phyloP scores from a whole-genome alignment of 768 basidiomycete species.

The Sarcomyxa edulis region DNA sequence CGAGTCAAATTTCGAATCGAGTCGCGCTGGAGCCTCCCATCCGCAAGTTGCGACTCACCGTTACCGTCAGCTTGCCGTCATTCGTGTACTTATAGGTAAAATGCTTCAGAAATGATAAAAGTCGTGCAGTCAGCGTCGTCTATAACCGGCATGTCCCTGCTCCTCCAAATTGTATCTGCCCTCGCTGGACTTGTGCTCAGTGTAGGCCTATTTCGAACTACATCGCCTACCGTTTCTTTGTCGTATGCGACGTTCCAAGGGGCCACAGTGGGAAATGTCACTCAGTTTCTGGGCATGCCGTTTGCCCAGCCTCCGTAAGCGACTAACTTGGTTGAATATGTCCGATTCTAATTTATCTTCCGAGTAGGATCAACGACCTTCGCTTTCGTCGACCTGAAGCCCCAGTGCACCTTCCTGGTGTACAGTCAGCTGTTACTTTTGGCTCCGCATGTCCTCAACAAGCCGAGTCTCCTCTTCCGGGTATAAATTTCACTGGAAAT shows the following conservation, averaged over 20 bases:
- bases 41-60: too few relatives aligned
- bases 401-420: conserved; percentile 22
- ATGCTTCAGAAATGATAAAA: too few relatives aligned
- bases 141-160: too few relatives aligned
- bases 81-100: too few relatives aligned
- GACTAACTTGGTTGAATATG: background rate
- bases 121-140: too few relatives aligned
- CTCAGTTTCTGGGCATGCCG: conserved; percentile 33
- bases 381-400: conserved; percentile 29
- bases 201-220: too few relatives aligned
- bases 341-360: background rate
- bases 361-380: conserved; percentile 23
- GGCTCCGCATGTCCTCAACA: conserved; percentile 39
- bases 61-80: too few relatives aligned
- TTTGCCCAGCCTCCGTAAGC: conserved; percentile 33
- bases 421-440: conserved; percentile 27
- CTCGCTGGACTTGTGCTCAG: too few relatives aligned
- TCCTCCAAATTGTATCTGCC: too few relatives aligned
- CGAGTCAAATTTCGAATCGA: too few relatives aligned
- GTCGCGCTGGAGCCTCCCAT: too few relatives aligned
- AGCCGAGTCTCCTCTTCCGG: conserved; percentile 10
- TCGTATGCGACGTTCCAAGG: conserved; percentile 24
- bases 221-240: conserved; percentile 20
- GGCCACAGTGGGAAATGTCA: conserved; percentile 12
- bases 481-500: conserved; percentile 12